These are phyloP conservation scores for Hylodesmum podocarpum DNA, from an alignment of 306 rosid species.

Conservation along the genomic window DNA sequence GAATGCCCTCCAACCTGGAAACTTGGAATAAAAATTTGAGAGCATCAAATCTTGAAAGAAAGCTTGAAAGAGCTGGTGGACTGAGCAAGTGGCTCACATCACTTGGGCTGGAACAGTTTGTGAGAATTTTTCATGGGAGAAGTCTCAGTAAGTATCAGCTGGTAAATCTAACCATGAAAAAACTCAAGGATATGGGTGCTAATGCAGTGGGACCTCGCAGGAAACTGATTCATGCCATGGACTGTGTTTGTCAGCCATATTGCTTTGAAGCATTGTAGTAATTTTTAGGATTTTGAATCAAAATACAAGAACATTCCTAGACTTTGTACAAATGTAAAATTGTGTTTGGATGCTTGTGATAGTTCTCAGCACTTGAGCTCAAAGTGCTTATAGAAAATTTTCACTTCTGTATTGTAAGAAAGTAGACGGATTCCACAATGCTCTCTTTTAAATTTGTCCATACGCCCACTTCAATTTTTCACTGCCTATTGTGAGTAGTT, in stretches of 20 bases:
- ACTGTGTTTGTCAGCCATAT: constrained; percentile 85
- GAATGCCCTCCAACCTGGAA: constrained; percentile 34
- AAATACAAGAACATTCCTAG: not conserved
- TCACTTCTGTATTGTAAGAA: not conserved
- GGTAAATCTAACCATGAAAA: constrained; percentile 83
- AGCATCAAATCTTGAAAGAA: constrained; percentile 78
- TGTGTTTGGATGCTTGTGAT: constrained; percentile 2
- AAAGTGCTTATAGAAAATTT: not conserved
- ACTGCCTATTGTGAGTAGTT: not conserved
- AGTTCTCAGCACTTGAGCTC: not conserved
- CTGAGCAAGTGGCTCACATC: constrained; percentile 76
- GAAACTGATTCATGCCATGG: constrained; percentile 90
- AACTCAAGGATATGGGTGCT: constrained; percentile 95
- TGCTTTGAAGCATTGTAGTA: constrained; percentile 49
- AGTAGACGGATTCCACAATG: not conserved
- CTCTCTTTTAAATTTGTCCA: not conserved
- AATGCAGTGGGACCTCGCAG: constrained; percentile 95
- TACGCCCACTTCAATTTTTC: not conserved
- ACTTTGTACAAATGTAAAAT: constrained; percentile 19
- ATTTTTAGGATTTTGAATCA: constrained; percentile 22
- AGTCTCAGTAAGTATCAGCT: constrained; percentile 68
- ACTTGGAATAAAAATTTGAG: constrained; percentile 53
- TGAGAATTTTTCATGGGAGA: constrained; percentile 66
- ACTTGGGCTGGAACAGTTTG: constrained; percentile 79
- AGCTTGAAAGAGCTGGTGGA: constrained; percentile 87